Evolutionary conservation across 768 basidiomycete genomes (phyloP), one percentile per base, ranked within the genome.

Genomic region (Podaxis sp.): DNA sequence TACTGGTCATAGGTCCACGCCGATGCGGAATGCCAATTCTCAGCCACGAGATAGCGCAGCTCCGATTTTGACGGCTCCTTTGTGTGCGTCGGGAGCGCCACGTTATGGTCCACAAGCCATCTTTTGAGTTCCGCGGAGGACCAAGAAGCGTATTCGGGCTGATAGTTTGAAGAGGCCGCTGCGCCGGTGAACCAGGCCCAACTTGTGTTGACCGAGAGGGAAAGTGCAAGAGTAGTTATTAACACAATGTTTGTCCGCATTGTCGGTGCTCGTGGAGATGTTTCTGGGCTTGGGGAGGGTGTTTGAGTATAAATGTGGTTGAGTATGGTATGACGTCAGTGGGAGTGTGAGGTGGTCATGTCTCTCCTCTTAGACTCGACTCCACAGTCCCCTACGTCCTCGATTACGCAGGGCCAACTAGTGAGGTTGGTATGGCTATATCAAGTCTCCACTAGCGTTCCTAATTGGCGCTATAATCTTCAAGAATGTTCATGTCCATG

Each of bases 71-170:
- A 76, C 3, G 54, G 22, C 1, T 24, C 11, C 49, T 72, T 76
- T 11, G 78, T 62, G 48, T 76, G 73, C n/a, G 78, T 65, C 3
- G 87, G 86, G 20, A 85, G 72, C 3, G 80, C 75, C 69, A 92
- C 80, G 62, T 82, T 80, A 74, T 90, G 88, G 0, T 85, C 81
- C 49, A 85, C 78, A 59, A 94, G 85, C 89, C 90, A 93, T 36
- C 80, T 72, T 64, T 82, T 78, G 30, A 94, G 82, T 65, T 93
- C 80, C 10, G 79, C 73, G 28, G 81, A 71, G 2, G 89, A 86
- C 93, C 93, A 95, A 3, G 74, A 67, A 11, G 71, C 58, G 67
- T 81, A 83, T 22, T 72, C 73, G 49, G 75, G 69, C 3, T 70
- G 65, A n/a, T 67, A 62, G 2, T 67, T 57, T n/a, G 68, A 69